Percentiles rank a stretch among this genome's conserved stretches.
These are phyloP conservation scores for Nakazawaea ernobii DNA, from an alignment of 805 yeast genomes.

Conservation along the genomic window DNA sequence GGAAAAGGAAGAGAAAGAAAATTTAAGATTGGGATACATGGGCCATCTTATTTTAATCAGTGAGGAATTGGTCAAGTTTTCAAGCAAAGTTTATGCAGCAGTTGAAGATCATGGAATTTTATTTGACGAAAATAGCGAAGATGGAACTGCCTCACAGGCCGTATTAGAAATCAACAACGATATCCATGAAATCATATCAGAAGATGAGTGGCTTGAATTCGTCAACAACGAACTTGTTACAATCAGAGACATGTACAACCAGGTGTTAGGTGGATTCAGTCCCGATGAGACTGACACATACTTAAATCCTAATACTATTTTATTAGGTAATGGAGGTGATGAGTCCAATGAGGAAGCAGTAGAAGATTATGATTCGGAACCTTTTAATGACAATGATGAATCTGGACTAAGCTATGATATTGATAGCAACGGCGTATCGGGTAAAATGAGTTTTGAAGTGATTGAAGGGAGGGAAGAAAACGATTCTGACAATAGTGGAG, in stretches of 20 bases:
- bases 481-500: constrained; percentile 15
- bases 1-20: constrained; percentile 25
- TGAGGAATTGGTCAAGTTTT: constrained; percentile 54
- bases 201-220: constrained; percentile 40
- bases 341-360: constrained; percentile 37
- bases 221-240: constrained; percentile 42
- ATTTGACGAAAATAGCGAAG: background rate
- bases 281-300: constrained; percentile 34
- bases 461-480: constrained; percentile 15
- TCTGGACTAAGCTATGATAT: background rate
- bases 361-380: constrained; percentile 21
- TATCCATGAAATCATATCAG: constrained; percentile 8
- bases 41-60: constrained; percentile 54
- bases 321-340: constrained; percentile 33
- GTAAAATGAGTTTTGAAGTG: constrained; percentile 16
- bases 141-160: background rate
- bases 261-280: constrained; percentile 46
- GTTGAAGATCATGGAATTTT: constrained; percentile 19
- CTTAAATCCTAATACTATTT: constrained; percentile 28
- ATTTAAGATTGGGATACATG: constrained; percentile 53
- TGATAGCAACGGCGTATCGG: constrained; percentile 14
- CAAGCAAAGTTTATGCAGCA: constrained; percentile 24
- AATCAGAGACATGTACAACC: constrained; percentile 51
- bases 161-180: constrained; percentile 1
- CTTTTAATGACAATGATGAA: constrained; percentile 2